Conservation (phyloP, 345 rosid species). For the Camelina laxa region DNA sequence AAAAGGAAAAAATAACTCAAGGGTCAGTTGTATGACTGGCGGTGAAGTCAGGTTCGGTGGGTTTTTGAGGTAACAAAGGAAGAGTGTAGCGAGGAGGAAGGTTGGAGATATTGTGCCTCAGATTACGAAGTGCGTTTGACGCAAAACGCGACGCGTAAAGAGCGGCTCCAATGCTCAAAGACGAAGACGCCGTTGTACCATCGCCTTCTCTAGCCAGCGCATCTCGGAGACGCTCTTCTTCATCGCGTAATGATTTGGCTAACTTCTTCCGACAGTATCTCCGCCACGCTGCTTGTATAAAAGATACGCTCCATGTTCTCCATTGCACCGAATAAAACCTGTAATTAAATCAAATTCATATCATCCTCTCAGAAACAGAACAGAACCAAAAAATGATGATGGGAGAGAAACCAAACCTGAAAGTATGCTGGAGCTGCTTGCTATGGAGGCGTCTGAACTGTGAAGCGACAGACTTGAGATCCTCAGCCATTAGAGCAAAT, state of each 20-base stretch:
- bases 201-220: constrained; percentile 43
- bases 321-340: constrained; percentile 49
- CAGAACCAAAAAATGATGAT: background rate
- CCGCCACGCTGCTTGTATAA: constrained; percentile 50
- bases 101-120: constrained; percentile 41
- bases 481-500: constrained; percentile 46
- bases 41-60: constrained; percentile 51
- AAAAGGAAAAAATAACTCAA: background rate
- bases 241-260: constrained; percentile 38
- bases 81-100: constrained; percentile 43
- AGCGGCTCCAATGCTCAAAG: constrained; percentile 53
- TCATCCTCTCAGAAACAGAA: background rate
- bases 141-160: constrained; percentile 58
- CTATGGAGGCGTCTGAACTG: constrained; percentile 49
- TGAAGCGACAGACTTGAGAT: constrained; percentile 45
- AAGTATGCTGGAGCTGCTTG: constrained; percentile 46
- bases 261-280: constrained; percentile 41
- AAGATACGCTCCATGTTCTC: constrained; percentile 46
- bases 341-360: background rate
- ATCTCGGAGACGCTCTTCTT: constrained; percentile 47
- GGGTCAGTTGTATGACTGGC: constrained; percentile 16
- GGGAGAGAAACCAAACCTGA: constrained; percentile 20
- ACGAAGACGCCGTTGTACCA: constrained; percentile 18
- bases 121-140: constrained; percentile 46
- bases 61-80: constrained; percentile 51